Conservation (phyloP, 2,329 filamentous ascomycete species). For the Sporothrix humicola region DNA sequence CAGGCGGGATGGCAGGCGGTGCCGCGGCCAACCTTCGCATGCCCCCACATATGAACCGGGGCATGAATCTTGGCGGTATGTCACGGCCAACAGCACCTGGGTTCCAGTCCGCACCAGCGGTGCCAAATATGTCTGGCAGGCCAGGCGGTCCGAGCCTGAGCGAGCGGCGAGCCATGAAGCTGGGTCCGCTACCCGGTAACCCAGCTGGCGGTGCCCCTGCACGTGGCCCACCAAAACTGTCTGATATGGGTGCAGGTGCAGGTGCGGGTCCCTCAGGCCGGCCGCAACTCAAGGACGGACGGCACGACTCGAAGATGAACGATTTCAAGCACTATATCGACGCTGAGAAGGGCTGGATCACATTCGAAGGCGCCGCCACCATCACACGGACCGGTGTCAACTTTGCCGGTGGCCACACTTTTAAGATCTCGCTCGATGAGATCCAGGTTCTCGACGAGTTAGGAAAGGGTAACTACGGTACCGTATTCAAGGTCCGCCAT, state of each 20-base stretch:
- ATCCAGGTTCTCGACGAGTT: slow-evolving; percentile 91
- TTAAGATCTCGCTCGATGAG: slow-evolving; percentile 94
- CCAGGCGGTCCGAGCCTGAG: slow-evolving; percentile 63
- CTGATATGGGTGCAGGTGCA: slow-evolving; percentile 46
- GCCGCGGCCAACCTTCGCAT: slow-evolving; percentile 52
- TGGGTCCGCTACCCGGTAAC: slow-evolving; percentile 51
- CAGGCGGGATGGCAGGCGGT: slow-evolving; percentile 52
- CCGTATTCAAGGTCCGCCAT: slow-evolving; percentile 95
- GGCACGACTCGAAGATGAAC: slow-evolving; percentile 58
- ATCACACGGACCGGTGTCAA: slow-evolving; percentile 90
- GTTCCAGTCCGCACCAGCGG: slow-evolving; percentile 60
- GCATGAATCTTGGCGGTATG: slow-evolving; percentile 35
- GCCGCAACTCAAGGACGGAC: slow-evolving; percentile 46
- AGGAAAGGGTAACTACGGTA: slow-evolving; percentile 97
- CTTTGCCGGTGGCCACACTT: slow-evolving; percentile 86
- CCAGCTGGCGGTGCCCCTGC: slow-evolving; percentile 47
- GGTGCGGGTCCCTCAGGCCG: slow-evolving; percentile 35
- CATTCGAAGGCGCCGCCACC: slow-evolving; percentile 89
- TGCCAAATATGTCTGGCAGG: slow-evolving; percentile 46
- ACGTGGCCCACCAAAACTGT: slow-evolving; percentile 52
- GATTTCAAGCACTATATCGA: slow-evolving; percentile 82
- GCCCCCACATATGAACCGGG: slow-evolving; percentile 48
- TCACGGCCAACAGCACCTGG: slow-evolving; percentile 54
- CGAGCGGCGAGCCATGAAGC: slow-evolving; percentile 69
- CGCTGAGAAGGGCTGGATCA: slow-evolving; percentile 86